phyloP scores from a whole-genome alignment of 352 stramenopile species.

The Globisporangium rhizosaccharum region DNA sequence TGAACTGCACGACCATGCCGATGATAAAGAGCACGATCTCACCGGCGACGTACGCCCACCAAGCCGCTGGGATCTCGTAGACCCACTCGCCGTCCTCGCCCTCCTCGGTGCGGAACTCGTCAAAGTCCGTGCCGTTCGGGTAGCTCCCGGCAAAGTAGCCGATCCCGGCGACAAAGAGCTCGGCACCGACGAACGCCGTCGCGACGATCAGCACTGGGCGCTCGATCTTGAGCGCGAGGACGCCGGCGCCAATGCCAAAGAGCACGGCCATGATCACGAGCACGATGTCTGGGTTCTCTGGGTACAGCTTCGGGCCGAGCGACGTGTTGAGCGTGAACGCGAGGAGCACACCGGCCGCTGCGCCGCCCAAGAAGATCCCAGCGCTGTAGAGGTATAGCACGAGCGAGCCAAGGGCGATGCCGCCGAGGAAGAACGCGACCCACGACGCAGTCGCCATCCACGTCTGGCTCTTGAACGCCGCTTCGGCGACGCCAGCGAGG shows the following conservation, averaged over 20 bases:
- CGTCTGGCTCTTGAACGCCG: constrained; percentile 19
- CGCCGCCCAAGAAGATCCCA: constrained; percentile 39
- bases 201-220: constrained; percentile 47
- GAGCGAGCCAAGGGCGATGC: constrained; percentile 26
- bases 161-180: constrained; percentile 35
- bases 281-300: constrained; percentile 34
- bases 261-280: constrained; percentile 42
- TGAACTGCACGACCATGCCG: constrained; percentile 54
- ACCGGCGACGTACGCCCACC: constrained; percentile 70
- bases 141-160: constrained; percentile 57
- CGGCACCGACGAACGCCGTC: constrained; percentile 43
- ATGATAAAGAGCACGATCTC: constrained; percentile 53
- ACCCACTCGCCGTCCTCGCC: constrained; percentile 30
- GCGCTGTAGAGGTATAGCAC: constrained; percentile 41
- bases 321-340: constrained; percentile 51
- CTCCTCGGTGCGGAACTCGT: constrained; percentile 24
- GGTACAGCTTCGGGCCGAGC: constrained; percentile 28
- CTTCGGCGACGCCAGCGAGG: constrained; percentile 27
- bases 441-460: constrained; percentile 43
- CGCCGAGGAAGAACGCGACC: constrained; percentile 41
- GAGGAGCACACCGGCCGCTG: constrained; percentile 29
- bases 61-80: constrained; percentile 61
- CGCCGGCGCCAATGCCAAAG: constrained; percentile 26
- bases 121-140: constrained; percentile 43
- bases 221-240: constrained; percentile 45